Percentiles rank a stretch among this genome's conserved stretches.
These are phyloP conservation scores for Discostella pseudostelligera DNA, from an alignment of 108 stramenopile species.

Conservation along the genomic window DNA sequence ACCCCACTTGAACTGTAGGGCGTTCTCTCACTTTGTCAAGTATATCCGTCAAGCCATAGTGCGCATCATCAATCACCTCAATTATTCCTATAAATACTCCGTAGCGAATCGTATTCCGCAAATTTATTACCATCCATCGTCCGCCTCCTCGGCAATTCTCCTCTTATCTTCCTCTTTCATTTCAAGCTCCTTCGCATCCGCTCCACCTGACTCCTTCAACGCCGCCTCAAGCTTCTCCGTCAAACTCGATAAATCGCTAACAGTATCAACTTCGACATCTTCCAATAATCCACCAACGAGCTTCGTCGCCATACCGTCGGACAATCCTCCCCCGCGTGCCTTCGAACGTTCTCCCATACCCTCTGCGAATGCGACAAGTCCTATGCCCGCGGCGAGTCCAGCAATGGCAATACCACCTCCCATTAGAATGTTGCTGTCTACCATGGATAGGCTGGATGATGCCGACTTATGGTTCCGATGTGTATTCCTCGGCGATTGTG, in stretches of 20 bases:
- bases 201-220: slow-evolving; percentile 69
- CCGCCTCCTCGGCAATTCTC: slow-evolving; percentile 74
- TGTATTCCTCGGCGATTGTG: background rate
- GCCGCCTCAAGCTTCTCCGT: slow-evolving; percentile 78
- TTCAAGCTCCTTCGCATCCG: slow-evolving; percentile 55
- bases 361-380: slow-evolving; percentile 77
- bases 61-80: background rate
- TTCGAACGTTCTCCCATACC: slow-evolving; percentile 75
- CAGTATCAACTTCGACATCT: slow-evolving; percentile 80
- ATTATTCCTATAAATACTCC: too few relatives aligned
- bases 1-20: too few relatives aligned
- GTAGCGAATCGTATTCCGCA: too few relatives aligned
- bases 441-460: slow-evolving; percentile 31
- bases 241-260: slow-evolving; percentile 71
- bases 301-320: slow-evolving; percentile 72
- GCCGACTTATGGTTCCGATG: slow-evolving; percentile 5
- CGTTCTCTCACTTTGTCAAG: too few relatives aligned
- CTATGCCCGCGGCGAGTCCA: slow-evolving; percentile 70
- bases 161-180: slow-evolving; percentile 83
- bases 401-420: slow-evolving; percentile 73
- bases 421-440: slow-evolving; percentile 44
- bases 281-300: slow-evolving; percentile 77
- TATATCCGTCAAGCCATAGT: too few relatives aligned
- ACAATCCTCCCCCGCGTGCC: slow-evolving; percentile 76
- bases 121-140: slow-evolving; percentile 85